Evolutionary conservation across 2,329 filamentous ascomycete species (phyloP).

Genomic region (Fusarium protoensiforme): DNA sequence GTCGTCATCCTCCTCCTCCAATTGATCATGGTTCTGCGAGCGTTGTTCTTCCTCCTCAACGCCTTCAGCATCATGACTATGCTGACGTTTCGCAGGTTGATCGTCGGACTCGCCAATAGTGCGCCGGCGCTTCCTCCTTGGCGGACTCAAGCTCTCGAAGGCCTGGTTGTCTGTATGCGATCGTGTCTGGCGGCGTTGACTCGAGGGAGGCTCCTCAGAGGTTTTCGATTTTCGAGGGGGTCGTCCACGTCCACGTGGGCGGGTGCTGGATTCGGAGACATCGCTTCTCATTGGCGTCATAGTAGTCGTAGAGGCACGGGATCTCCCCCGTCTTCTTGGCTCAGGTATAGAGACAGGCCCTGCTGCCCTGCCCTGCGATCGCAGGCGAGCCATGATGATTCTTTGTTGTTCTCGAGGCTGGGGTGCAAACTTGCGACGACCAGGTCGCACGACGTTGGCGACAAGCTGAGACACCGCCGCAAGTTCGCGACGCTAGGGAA

Average conservation of each 20-base stretch:
- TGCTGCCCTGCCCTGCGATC: constrained; percentile 17
- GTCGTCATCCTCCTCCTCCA: constrained; percentile 16
- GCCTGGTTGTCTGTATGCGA: constrained; percentile 1
- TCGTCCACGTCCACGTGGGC: neutral
- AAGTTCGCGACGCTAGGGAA: neutral
- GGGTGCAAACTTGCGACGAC: neutral
- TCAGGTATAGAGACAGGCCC: neutral
- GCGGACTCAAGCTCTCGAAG: neutral
- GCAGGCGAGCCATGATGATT: constrained; percentile 16
- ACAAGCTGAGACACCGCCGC: neutral
- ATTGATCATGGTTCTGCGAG: neutral
- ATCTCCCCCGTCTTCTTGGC: neutral
- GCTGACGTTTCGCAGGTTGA: constrained; percentile 10
- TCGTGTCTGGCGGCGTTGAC: constrained; percentile 15
- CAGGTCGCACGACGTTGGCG: neutral
- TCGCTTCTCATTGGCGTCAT: constrained; percentile 4
- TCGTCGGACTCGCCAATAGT: neutral
- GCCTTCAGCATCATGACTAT: neutral
- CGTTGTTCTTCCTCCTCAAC: neutral
- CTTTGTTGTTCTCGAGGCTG: constrained; percentile 6
- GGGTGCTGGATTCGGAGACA: neutral
- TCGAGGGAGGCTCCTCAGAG: neutral
- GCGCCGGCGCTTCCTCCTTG: constrained; percentile 22
- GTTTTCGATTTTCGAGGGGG: neutral
- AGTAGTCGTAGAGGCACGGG: constrained; percentile 2